phyloP scores from a whole-genome alignment of 2,329 filamentous ascomycete species.

The Fusarium mexicanum region DNA sequence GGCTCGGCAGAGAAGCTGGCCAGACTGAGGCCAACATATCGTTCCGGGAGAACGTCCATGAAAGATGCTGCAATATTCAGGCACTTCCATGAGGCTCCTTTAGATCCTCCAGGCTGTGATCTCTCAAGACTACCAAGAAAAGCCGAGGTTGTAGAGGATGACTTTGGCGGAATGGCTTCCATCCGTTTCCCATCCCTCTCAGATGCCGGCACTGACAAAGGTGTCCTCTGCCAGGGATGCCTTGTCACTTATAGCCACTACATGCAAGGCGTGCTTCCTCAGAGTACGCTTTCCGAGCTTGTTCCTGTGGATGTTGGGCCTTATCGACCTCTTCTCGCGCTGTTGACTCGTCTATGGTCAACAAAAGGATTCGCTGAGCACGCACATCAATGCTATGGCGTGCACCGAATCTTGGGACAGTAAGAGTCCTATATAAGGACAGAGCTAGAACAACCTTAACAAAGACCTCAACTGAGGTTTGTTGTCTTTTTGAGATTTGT shows the following conservation, averaged over 20 bases:
- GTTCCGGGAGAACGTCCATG: constrained; percentile 16
- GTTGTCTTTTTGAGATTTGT: background rate
- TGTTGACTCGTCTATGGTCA: constrained; percentile 33
- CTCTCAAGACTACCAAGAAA: constrained; percentile 33
- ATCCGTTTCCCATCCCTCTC: constrained; percentile 41
- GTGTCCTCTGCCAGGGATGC: constrained; percentile 41
- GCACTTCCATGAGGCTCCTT: constrained; percentile 31
- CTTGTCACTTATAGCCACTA: constrained; percentile 32
- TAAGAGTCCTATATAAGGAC: background rate
- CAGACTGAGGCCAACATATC: constrained; percentile 17
- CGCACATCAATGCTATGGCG: constrained; percentile 39
- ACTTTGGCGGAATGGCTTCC: constrained; percentile 40
- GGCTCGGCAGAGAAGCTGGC: constrained; percentile 31
- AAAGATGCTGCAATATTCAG: constrained; percentile 31
- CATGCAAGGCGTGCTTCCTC: constrained; percentile 28
- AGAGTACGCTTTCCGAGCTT: constrained; percentile 26
- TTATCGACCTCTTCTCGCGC: constrained; percentile 33
- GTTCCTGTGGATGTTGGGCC: constrained; percentile 30
- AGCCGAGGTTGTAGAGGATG: constrained; percentile 31
- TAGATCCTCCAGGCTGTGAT: constrained; percentile 38
- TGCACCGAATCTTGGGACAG: constrained; percentile 17
- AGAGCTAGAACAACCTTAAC: background rate
- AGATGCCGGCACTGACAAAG: constrained; percentile 25
- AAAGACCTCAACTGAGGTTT: background rate
- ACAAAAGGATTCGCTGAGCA: constrained; percentile 36